Evolutionary conservation across 768 basidiomycete species (phyloP).

Genomic region (Lactarius deliciosus): DNA sequence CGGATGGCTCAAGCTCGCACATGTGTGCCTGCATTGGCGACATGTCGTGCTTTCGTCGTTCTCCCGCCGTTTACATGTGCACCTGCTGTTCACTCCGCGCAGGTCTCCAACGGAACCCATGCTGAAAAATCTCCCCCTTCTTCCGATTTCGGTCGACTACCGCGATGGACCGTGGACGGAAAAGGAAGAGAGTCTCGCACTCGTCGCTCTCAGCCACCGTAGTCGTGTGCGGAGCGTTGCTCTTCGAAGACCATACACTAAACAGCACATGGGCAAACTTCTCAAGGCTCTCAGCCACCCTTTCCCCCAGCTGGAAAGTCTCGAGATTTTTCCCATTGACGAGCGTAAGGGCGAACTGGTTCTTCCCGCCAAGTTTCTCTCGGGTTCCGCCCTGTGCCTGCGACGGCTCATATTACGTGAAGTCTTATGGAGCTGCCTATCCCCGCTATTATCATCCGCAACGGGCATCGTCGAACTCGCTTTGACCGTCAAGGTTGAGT

Average conservation of each 20-base stretch:
- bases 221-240: not conserved
- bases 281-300: not conserved
- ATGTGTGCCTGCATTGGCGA: slow-evolving; percentile 17
- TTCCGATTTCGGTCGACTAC: slow-evolving; percentile 14
- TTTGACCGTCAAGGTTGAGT: too few species aligned
- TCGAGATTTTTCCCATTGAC: not conserved
- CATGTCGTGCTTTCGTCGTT: slow-evolving; percentile 1
- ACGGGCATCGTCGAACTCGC: too few species aligned
- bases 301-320: not conserved
- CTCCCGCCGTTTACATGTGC: slow-evolving; percentile 2
- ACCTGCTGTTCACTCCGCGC: not conserved
- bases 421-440: not conserved
- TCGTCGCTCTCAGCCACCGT: not conserved
- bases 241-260: not conserved
- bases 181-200: not conserved
- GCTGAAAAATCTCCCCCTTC: not conserved
- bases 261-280: not conserved
- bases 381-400: not conserved
- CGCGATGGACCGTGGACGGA: not conserved
- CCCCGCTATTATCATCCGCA: too few species aligned
- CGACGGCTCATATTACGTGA: not conserved
- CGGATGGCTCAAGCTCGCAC: slow-evolving; percentile 9
- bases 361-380: not conserved
- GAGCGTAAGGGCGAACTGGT: too few species aligned
- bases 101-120: not conserved